A percentile compares a stretch with the other conserved stretches of the same genome.
phyloP scores from a whole-genome alignment of 208 protist genomes.

The Balamuthia mandrillaris region DNA sequence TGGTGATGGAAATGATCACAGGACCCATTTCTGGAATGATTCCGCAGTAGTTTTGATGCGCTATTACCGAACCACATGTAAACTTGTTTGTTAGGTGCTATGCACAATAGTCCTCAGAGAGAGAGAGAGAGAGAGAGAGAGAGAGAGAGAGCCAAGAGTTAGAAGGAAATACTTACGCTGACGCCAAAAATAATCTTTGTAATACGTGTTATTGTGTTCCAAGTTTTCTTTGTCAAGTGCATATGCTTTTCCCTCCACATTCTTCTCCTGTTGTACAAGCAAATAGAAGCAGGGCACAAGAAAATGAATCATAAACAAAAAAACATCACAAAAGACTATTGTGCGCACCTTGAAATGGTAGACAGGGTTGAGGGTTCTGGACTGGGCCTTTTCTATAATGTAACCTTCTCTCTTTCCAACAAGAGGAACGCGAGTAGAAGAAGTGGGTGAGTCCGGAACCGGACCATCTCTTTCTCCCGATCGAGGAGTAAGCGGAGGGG shows the following conservation, averaged over 20 bases:
- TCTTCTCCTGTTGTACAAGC: no score
- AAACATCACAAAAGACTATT: not conserved
- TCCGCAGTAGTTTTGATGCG: not conserved
- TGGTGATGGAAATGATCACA: not conserved
- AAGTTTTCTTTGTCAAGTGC: not conserved
- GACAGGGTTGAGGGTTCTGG: not conserved
- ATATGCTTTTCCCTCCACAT: not conserved
- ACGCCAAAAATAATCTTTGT: not conserved
- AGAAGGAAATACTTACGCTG: not conserved
- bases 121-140: not conserved
- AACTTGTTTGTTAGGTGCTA: not conserved
- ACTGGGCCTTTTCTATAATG: not conserved
- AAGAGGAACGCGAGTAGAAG: not conserved
- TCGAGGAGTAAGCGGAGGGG: no score
- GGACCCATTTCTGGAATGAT: not conserved
- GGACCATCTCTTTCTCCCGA: no score
- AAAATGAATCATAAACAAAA: not conserved
- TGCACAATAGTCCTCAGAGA: not conserved
- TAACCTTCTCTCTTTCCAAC: not conserved
- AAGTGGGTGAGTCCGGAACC: not conserved
- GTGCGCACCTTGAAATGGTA: not conserved
- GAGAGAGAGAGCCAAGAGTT: not conserved
- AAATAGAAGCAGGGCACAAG: not conserved
- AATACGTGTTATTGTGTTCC: conserved; percentile 5
- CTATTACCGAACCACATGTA: not conserved